Evolutionary conservation across 495 filamentous ascomycete genomes (phyloP).

Genomic region (Aspergillus biplanus): DNA sequence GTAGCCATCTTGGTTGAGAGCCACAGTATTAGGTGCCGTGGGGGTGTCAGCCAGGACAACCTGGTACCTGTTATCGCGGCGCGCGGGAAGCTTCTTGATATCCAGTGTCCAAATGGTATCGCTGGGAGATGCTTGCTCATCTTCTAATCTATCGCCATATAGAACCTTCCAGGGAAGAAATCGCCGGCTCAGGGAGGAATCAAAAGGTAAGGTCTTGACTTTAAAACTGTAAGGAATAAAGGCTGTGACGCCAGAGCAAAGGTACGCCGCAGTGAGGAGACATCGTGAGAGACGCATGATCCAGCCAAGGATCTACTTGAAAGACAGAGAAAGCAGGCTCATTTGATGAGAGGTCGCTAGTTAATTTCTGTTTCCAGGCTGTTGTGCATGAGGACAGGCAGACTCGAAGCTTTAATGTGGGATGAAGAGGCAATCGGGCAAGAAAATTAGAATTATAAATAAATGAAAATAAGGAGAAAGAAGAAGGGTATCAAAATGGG

Average conservation of each 20-base stretch:
- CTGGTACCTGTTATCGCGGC: slow-evolving; percentile 55
- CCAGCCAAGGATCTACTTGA: slow-evolving; percentile 30
- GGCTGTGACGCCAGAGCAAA: slow-evolving; percentile 24
- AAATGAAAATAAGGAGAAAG: slow-evolving; percentile 3
- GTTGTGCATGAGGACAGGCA: slow-evolving; percentile 7
- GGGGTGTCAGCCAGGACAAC: slow-evolving; percentile 60
- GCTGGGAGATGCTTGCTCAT: slow-evolving; percentile 19
- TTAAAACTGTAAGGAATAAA: slow-evolving; percentile 29
- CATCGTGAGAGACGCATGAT: slow-evolving; percentile 44
- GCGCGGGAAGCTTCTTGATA: slow-evolving; percentile 37
- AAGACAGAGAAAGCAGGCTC: slow-evolving; percentile 9
- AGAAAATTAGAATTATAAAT: slow-evolving; percentile 9
- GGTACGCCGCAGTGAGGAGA: slow-evolving; percentile 32
- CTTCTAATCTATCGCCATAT: slow-evolving; percentile 22
- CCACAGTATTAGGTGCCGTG: slow-evolving; percentile 57
- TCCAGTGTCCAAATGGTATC: slow-evolving; percentile 31
- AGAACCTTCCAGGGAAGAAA: slow-evolving; percentile 39
- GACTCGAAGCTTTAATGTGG: not conserved
- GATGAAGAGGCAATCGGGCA: not conserved
- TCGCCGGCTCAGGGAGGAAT: slow-evolving; percentile 28
- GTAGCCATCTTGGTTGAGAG: slow-evolving; percentile 73
- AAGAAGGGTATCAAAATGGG: slow-evolving; percentile 16
- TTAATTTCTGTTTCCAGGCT: slow-evolving; percentile 2
- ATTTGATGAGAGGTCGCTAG: slow-evolving; percentile 24
- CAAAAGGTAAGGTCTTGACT: slow-evolving; percentile 12